These are phyloP conservation scores for Arctium lappa DNA, from an alignment of 129 eudicot species.

Conservation along the genomic window DNA sequence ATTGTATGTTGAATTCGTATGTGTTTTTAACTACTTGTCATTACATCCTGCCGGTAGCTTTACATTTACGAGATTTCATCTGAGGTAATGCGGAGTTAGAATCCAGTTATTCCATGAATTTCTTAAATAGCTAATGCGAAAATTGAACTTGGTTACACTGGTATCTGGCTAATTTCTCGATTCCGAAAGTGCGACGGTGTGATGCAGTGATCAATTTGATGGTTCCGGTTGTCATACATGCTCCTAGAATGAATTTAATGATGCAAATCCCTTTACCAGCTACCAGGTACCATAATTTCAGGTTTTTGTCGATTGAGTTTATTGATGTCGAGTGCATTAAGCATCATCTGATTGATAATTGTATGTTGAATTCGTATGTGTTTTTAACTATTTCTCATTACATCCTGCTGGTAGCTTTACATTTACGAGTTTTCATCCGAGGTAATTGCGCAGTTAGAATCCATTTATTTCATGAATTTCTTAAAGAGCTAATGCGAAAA, in stretches of 20 bases:
- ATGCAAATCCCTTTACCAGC: neutral
- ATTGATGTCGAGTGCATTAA: neutral
- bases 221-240: neutral
- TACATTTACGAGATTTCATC: neutral
- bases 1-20: neutral
- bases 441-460: neutral
- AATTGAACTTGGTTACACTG: neutral
- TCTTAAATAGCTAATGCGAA: neutral
- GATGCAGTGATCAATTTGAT: neutral
- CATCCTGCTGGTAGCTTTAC: neutral
- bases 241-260: neutral
- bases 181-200: neutral
- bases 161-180: neutral
- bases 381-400: constrained; percentile 1
- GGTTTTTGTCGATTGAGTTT: neutral
- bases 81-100: neutral
- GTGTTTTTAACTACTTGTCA: neutral
- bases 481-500: neutral
- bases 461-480: neutral
- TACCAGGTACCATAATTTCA: constrained; percentile 1
- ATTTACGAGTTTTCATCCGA: neutral
- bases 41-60: neutral
- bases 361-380: neutral
- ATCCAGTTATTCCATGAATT: neutral
- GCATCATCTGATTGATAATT: constrained; percentile 1